These are phyloP conservation scores for Handroanthus guayacan DNA, from an alignment of 257 asterid species.

Conservation along the genomic window DNA sequence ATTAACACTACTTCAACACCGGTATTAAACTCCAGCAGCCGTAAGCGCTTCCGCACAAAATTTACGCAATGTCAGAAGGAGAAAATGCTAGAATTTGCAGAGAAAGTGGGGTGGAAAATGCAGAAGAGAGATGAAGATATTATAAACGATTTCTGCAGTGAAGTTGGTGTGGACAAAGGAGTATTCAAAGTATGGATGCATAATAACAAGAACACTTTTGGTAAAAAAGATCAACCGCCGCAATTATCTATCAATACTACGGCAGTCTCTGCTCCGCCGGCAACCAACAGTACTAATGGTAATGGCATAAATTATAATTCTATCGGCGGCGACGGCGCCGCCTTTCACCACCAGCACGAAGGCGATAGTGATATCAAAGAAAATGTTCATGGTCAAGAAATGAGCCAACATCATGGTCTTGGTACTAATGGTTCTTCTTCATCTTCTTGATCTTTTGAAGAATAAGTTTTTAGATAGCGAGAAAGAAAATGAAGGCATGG, in stretches of 20 bases:
- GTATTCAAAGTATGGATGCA: conserved; percentile 97
- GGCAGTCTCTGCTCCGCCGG: conserved; percentile 39
- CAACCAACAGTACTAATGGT: conserved; percentile 32
- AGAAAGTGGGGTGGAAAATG: conserved; percentile 76
- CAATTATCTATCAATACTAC: conserved; percentile 37
- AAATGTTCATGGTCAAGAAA: conserved; percentile 37
- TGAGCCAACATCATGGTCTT: conserved; percentile 42
- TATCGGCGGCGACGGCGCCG: conserved; percentile 35
- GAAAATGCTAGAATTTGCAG: conserved; percentile 75
- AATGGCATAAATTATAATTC: conserved; percentile 33
- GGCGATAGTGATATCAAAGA: conserved; percentile 41
- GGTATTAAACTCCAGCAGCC: conserved; percentile 40
- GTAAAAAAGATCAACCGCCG: conserved; percentile 48
- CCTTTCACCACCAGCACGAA: conserved; percentile 48
- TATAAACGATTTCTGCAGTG: conserved; percentile 60
- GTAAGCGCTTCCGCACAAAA: conserved; percentile 79
- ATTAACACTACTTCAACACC: conserved; percentile 33
- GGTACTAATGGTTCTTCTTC: conserved; percentile 67
- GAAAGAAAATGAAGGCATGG: background rate
- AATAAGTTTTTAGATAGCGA: conserved; percentile 43
- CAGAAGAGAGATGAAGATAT: conserved; percentile 75
- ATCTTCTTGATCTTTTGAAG: conserved; percentile 52
- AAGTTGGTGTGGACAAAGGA: conserved; percentile 66
- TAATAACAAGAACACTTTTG: conserved; percentile 72
- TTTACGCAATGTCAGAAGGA: conserved; percentile 74